These are phyloP conservation scores for Lithospermum erythrorhizon DNA, from an alignment of 257 asterid genomes.

Conservation along the genomic window DNA sequence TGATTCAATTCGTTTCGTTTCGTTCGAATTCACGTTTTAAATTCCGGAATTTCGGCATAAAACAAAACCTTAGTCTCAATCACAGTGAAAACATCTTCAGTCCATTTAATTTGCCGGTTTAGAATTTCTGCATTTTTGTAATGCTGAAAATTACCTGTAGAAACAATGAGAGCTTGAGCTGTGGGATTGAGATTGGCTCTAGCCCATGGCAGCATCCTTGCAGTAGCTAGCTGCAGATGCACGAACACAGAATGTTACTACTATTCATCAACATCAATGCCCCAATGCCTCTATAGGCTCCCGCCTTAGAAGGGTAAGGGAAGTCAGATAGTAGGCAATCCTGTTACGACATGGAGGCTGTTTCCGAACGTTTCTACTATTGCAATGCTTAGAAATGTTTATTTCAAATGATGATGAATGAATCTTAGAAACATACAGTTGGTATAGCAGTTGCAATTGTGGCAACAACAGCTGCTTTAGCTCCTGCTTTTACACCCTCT, in stretches of 20 bases:
- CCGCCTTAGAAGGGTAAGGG: too few relatives aligned
- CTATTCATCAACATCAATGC: too few relatives aligned
- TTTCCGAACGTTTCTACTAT: too few relatives aligned
- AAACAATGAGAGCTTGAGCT: conserved; percentile 78
- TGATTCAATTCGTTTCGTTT: too few relatives aligned
- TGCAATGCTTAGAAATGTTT: not conserved
- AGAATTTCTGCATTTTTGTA: not conserved
- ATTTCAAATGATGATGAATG: not conserved
- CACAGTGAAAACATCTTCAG: not conserved
- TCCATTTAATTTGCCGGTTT: not conserved
- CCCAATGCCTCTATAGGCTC: too few relatives aligned
- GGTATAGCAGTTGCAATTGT: conserved; percentile 86
- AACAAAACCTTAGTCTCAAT: not conserved
- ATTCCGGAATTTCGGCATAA: too few relatives aligned
- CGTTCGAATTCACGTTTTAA: too few relatives aligned
- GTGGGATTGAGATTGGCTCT: conserved; percentile 74
- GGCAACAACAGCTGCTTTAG: conserved; percentile 75
- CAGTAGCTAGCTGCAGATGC: conserved; percentile 53
- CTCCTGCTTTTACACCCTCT: conserved; percentile 80
- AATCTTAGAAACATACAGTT: conserved; percentile 31
- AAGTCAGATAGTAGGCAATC: too few relatives aligned
- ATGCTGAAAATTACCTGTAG: conserved; percentile 39
- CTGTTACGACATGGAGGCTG: too few relatives aligned
- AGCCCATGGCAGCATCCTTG: conserved; percentile 76
- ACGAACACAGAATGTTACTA: not conserved